Percentiles rank a stretch among this genome's conserved stretches.
Evolutionary conservation across 352 stramenopile genomes (phyloP).

Genomic region (Aphanomyces euteiches): DNA sequence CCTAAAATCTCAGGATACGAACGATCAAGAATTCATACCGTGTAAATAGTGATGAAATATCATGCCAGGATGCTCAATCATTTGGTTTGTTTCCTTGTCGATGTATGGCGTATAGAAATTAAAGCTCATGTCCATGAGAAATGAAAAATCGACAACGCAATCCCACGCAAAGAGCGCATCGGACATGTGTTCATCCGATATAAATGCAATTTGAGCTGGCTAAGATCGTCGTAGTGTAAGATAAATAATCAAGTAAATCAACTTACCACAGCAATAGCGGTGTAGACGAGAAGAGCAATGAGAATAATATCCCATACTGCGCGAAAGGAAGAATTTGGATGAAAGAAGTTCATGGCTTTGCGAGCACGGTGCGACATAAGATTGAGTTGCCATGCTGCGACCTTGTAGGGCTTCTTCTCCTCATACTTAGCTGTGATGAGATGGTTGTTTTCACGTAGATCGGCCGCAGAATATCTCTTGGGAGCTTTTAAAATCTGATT

Average conservation of each 20-base stretch:
- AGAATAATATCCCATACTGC: constrained; percentile 10
- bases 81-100: constrained; percentile 11
- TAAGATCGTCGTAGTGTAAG: background rate
- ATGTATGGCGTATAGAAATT: constrained; percentile 35
- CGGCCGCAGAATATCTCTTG: background rate
- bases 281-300: constrained; percentile 17
- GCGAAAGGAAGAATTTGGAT: constrained; percentile 5
- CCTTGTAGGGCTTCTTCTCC: too few species aligned
- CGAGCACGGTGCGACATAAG: too few species aligned
- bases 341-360: background rate
- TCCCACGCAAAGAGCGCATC: background rate
- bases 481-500: background rate
- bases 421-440: background rate
- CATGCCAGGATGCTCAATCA: constrained; percentile 21
- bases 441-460: constrained; percentile 21
- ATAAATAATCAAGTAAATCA: background rate
- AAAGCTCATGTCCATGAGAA: constrained; percentile 29
- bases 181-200: background rate
- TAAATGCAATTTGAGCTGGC: constrained; percentile 16
- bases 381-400: too few species aligned
- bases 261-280: constrained; percentile 16
- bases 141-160: constrained; percentile 26
- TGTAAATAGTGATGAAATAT: constrained; percentile 32
- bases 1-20: background rate
- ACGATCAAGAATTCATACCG: background rate